Evolutionary conservation across 1,284 basidiomycete species (phyloP).

Genomic region (Austroboletus olivaceoglutinosus): DNA sequence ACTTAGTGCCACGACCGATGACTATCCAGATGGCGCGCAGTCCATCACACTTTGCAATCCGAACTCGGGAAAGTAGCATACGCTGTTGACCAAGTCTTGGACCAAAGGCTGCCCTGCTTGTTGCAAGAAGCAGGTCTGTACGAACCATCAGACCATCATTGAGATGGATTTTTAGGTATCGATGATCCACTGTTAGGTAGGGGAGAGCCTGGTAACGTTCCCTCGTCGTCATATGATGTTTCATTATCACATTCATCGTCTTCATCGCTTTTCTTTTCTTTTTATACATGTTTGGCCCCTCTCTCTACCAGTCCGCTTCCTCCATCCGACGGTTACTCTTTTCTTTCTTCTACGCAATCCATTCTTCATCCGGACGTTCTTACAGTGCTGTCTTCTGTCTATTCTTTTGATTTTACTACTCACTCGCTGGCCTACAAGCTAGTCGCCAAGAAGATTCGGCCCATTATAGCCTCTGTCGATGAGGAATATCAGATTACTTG

Average conservation of each 20-base stretch:
- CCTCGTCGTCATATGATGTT: too few species aligned
- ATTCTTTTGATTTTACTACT: background rate
- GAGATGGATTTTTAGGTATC: constrained; percentile 8
- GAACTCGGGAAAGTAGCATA: background rate
- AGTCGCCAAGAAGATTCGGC: background rate
- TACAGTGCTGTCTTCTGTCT: background rate
- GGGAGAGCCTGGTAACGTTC: background rate
- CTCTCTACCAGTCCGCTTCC: too few species aligned
- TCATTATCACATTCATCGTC: background rate
- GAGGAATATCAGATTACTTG: background rate
- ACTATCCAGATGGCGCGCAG: background rate
- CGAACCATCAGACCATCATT: background rate
- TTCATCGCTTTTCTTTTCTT: background rate
- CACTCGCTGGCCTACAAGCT: constrained; percentile 2
- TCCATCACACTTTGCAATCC: background rate
- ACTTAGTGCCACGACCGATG: background rate
- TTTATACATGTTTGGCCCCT: too few species aligned
- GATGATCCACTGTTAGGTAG: background rate
- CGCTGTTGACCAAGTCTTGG: background rate
- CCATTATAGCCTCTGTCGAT: background rate
- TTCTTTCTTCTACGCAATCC: too few species aligned
- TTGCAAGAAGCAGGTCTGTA: background rate
- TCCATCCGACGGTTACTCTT: too few species aligned
- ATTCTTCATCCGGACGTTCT: too few species aligned
- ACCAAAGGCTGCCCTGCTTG: background rate